Evolutionary conservation across 345 rosid genomes (phyloP).

Genomic region (Moricandia arvensis): DNA sequence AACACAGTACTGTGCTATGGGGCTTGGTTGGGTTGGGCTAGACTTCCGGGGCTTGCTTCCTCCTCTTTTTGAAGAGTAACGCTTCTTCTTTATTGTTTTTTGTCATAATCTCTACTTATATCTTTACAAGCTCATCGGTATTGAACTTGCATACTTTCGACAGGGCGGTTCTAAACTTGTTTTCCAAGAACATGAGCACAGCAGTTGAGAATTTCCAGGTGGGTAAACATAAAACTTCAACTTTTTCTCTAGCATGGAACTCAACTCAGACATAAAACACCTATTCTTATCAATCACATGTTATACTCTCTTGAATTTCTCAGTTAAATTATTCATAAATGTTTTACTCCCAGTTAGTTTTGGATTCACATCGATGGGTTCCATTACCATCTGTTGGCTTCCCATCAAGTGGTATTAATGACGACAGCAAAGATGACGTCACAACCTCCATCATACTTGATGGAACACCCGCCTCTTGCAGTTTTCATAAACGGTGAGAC

Average conservation of each 20-base stretch:
- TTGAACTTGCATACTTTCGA: constrained; percentile 23
- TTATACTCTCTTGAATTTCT: background rate
- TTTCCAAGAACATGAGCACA: constrained; percentile 79
- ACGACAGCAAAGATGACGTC: constrained; percentile 81
- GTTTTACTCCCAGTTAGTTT: constrained; percentile 64
- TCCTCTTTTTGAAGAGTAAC: constrained; percentile 85
- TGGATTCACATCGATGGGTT: constrained; percentile 98
- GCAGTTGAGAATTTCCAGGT: constrained; percentile 96
- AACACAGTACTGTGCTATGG: constrained; percentile 88
- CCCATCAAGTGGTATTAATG: constrained; percentile 54
- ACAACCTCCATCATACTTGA: constrained; percentile 85
- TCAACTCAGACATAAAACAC: too few species aligned
- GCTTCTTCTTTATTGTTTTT: background rate
- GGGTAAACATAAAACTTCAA: background rate
- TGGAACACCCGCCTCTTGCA: constrained; percentile 99
- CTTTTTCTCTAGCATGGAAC: background rate
- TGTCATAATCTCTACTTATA: constrained; percentile 1
- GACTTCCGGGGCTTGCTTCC: constrained; percentile 98
- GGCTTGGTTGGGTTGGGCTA: constrained; percentile 92
- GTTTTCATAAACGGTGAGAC: constrained; percentile 82
- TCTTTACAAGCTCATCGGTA: constrained; percentile 1
- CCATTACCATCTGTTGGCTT: constrained; percentile 90
- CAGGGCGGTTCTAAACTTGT: constrained; percentile 90
- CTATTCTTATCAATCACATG: background rate
- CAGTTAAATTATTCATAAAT: constrained; percentile 27